Evolutionary conservation across 306 rosid genomes (phyloP).

Genomic region (Abrus precatorius): DNA sequence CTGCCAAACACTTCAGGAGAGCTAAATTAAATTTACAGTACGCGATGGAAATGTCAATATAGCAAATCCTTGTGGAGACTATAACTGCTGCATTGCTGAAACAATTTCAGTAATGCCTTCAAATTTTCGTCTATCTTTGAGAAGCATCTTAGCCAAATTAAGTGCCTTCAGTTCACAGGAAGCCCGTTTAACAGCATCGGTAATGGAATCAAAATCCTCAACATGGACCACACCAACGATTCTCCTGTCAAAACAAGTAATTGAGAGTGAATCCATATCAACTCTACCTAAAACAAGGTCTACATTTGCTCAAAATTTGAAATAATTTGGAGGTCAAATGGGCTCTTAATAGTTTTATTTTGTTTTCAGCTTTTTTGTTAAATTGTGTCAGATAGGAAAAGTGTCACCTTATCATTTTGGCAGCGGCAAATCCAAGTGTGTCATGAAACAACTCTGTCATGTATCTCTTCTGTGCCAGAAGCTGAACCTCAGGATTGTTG

Average conservation of each 20-base stretch:
- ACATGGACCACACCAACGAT: slow-evolving; percentile 84
- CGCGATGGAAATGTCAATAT: background rate
- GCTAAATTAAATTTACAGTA: background rate
- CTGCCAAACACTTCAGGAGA: background rate
- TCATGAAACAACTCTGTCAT: slow-evolving; percentile 78
- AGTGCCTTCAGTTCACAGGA: slow-evolving; percentile 68
- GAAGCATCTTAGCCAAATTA: slow-evolving; percentile 65
- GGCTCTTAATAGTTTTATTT: background rate
- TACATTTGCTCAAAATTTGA: background rate
- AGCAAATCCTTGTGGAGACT: slow-evolving; percentile 27
- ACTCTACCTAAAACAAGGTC: background rate
- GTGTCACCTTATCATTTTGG: slow-evolving; percentile 88
- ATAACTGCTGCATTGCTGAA: slow-evolving; percentile 57
- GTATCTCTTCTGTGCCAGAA: slow-evolving; percentile 70
- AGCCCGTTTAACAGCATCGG: slow-evolving; percentile 64
- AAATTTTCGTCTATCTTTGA: slow-evolving; percentile 68
- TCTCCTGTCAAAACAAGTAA: slow-evolving; percentile 58
- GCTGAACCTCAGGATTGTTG: slow-evolving; percentile 69
- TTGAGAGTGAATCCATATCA: background rate
- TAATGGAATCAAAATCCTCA: slow-evolving; percentile 77
- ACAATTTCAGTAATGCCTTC: slow-evolving; percentile 57
- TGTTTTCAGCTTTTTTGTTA: background rate
- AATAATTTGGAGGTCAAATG: background rate
- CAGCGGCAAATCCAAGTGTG: slow-evolving; percentile 88
- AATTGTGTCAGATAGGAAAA: background rate